Conservation (phyloP, 805 yeast genomes). For the Ogataea trehalophila region DNA sequence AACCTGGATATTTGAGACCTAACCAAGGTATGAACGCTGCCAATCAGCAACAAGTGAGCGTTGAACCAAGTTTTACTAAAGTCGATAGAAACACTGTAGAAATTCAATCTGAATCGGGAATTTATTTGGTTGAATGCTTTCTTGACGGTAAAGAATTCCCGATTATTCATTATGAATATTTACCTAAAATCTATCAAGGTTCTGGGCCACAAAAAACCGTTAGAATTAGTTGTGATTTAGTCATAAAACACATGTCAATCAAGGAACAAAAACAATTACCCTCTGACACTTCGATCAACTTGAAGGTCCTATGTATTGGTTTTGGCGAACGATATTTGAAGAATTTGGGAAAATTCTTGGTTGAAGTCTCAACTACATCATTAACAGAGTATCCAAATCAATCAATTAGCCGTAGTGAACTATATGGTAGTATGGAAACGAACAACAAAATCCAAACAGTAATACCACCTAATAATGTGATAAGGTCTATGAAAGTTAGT, state of each 20-base stretch:
- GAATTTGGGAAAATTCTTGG: slow-evolving; percentile 38
- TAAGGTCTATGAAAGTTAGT: slow-evolving; percentile 57
- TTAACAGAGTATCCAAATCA: slow-evolving; percentile 14
- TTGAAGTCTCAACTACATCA: slow-evolving; percentile 12
- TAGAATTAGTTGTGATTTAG: slow-evolving; percentile 41
- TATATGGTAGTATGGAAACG: slow-evolving; percentile 17
- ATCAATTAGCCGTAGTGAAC: slow-evolving; percentile 17
- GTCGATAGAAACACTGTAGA: slow-evolving; percentile 40
- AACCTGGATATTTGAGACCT: slow-evolving; percentile 25
- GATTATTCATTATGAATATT: slow-evolving; percentile 54
- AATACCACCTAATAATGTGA: slow-evolving; percentile 13
- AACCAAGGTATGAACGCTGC: slow-evolving; percentile 28
- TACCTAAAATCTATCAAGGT: slow-evolving; percentile 54
- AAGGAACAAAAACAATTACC: slow-evolving; percentile 19
- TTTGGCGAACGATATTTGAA: slow-evolving; percentile 52
- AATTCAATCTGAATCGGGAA: slow-evolving; percentile 57
- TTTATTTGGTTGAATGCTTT: slow-evolving; percentile 69
- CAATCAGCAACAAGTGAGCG: slow-evolving; percentile 27
- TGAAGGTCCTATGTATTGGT: slow-evolving; percentile 56
- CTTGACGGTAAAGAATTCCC: slow-evolving; percentile 56
- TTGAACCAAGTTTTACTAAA: slow-evolving; percentile 42
- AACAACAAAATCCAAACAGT: slow-evolving; percentile 13
- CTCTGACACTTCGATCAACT: slow-evolving; percentile 32
- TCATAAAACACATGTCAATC: slow-evolving; percentile 35
- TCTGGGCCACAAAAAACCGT: slow-evolving; percentile 54